Evolutionary conservation across 345 rosid genomes (phyloP).

Genomic region (Dipteronia dyeriana): DNA sequence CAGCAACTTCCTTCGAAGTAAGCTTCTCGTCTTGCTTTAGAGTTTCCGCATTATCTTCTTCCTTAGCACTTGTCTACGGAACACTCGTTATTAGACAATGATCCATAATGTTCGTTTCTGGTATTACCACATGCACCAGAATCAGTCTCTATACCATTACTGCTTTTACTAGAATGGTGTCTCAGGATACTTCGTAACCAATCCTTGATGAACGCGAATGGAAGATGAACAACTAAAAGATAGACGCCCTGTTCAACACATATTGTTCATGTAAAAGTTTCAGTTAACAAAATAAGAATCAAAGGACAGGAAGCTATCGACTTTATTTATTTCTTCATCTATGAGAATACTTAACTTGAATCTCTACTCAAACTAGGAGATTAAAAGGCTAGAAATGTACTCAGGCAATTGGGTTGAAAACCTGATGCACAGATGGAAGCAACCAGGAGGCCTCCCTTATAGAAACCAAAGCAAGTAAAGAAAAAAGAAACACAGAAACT

Average conservation of each 20-base stretch:
- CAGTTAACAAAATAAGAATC: not conserved
- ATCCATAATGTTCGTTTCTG: conserved; percentile 15
- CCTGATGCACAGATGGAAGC: conserved; percentile 4
- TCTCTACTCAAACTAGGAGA: not conserved
- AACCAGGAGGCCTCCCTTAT: not conserved
- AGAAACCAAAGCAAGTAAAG: not conserved
- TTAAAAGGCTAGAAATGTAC: not conserved
- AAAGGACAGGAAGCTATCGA: not conserved
- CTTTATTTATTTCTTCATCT: not conserved
- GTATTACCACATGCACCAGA: not conserved
- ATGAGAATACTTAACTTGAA: no score
- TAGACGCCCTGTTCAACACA: conserved; percentile 35
- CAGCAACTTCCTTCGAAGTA: conserved; percentile 19
- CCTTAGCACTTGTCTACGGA: conserved; percentile 7
- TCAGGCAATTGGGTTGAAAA: not conserved
- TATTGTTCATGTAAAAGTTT: not conserved
- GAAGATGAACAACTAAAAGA: conserved; percentile 43
- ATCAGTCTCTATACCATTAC: not conserved
- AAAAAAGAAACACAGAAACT: not conserved
- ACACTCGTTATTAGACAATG: not conserved
- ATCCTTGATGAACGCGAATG: conserved; percentile 45
- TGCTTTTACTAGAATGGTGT: not conserved
- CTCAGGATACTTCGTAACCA: conserved; percentile 26
- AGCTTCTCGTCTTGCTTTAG: conserved; percentile 9
- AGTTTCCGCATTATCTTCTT: not conserved